Conservation (phyloP, 2,329 filamentous ascomycete genomes). For the Aspergillus ibericus region DNA sequence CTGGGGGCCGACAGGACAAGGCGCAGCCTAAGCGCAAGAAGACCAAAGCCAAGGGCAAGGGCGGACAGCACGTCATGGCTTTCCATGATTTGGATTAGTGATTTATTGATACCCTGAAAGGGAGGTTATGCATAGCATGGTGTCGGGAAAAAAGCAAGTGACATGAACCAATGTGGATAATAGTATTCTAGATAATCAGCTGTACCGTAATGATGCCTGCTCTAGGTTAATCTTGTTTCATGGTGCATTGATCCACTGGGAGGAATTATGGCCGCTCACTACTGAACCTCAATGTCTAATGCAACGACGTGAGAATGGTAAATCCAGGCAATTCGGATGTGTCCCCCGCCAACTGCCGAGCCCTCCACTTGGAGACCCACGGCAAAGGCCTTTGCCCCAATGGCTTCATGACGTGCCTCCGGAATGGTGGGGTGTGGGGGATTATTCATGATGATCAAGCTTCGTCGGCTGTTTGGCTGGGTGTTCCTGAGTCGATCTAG, state of each 20-base stretch:
- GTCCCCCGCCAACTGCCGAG: slow-evolving; percentile 12
- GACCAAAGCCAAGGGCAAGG: slow-evolving; percentile 45
- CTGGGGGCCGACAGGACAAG: slow-evolving; percentile 11
- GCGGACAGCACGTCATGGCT: slow-evolving; percentile 42
- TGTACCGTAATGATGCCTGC: background rate
- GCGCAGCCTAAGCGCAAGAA: slow-evolving; percentile 52
- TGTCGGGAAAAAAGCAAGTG: background rate
- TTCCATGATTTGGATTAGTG: slow-evolving; percentile 45
- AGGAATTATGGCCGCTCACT: too few relatives aligned
- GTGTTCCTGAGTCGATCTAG: background rate
- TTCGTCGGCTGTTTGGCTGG: slow-evolving; percentile 2
- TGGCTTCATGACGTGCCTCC: slow-evolving; percentile 16
- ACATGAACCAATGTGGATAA: background rate
- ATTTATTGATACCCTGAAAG: slow-evolving; percentile 15
- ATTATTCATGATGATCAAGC: slow-evolving; percentile 30
- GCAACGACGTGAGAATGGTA: too few relatives aligned
- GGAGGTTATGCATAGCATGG: slow-evolving; percentile 1
- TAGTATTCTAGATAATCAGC: background rate
- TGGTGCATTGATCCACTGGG: too few relatives aligned
- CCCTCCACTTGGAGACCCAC: slow-evolving; percentile 17
- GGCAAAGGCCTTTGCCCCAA: slow-evolving; percentile 15
- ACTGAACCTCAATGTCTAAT: too few relatives aligned
- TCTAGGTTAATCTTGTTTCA: too few relatives aligned
- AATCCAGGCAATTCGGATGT: background rate
- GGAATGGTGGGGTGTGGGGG: slow-evolving; percentile 22